Evolutionary conservation across 352 stramenopile genomes (phyloP), one percentile per base, ranked within the genome.

Genomic region (Phytophthora pseudosyringae): DNA sequence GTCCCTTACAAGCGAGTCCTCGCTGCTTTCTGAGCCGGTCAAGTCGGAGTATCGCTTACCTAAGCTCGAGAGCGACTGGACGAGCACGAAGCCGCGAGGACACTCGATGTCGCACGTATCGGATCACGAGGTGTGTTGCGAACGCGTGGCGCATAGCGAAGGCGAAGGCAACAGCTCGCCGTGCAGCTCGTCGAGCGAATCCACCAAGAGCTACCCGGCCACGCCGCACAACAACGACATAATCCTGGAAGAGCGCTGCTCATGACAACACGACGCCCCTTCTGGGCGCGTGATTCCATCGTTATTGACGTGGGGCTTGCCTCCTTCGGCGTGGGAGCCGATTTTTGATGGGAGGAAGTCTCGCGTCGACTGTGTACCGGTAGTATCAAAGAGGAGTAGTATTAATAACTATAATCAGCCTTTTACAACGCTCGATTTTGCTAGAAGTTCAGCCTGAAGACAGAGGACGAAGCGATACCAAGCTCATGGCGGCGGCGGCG

Each of bases 31-130:
- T 0, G 45, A 52, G 21, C 29, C 62, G 3, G 59, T 55, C 12
- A 65, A 69, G 31, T 79, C 67, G 29, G 73, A 81, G 41, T 67
- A 67, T 38, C 33, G 35, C 3, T 63, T 79, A 55, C 63, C 67
- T 2, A 76, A 54, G 56, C 46, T 67, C 18, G 69, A 81, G 41
- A 75, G 47, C 33, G 56, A 70, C 35, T 81, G 73, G 73, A 77
- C 70, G 4, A 73, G 67, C 40, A 73, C 59, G 40, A 81, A 75
- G 56, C 70, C 73, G 16, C 74, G 79, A 54, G 69, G 75, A 11
- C 70, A 81, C 43, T 88, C 79, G 25, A 71, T 86, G 64, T 86
- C 76, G 21, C 68, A 81, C 35, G 10, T 80, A 15, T 66, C 52
- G 4, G 65, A 78, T 16, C 61, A 76, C 47, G 68, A 75, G 40